These are phyloP conservation scores for Magnusiomyces sp. DNA, from an alignment of 1,139 yeast species.

Conservation along the genomic window DNA sequence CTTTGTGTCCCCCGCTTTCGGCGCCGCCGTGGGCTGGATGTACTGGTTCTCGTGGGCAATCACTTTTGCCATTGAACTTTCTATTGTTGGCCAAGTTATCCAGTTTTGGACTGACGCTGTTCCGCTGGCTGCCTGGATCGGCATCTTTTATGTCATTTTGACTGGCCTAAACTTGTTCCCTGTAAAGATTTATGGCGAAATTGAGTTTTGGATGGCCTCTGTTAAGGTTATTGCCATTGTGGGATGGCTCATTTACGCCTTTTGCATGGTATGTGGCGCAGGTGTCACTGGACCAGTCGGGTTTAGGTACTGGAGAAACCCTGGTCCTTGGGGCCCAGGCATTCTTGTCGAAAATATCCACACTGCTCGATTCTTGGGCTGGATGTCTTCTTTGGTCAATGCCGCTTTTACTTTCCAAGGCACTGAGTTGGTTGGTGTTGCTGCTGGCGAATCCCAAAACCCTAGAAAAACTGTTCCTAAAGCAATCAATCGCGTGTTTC, in stretches of 20 bases:
- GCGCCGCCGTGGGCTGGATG: conserved; percentile 53
- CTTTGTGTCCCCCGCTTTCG: conserved; percentile 54
- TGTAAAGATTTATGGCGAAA: conserved; percentile 53
- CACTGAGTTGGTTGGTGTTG: conserved; percentile 53
- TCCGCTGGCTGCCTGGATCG: conserved; percentile 48
- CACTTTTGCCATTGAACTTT: conserved; percentile 52
- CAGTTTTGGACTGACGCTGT: conserved; percentile 54
- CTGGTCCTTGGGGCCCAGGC: conserved; percentile 35
- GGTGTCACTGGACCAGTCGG: conserved; percentile 39
- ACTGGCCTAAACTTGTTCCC: conserved; percentile 45
- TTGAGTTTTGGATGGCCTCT: conserved; percentile 60
- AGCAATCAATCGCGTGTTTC: conserved; percentile 51
- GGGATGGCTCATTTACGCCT: conserved; percentile 55
- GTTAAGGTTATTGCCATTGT: conserved; percentile 48
- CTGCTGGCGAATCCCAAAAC: conserved; percentile 58
- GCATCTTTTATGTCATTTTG: conserved; percentile 51
- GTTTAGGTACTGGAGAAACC: conserved; percentile 39
- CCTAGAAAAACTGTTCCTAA: conserved; percentile 52
- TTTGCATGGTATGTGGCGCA: conserved; percentile 52
- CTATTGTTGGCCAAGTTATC: conserved; percentile 51
- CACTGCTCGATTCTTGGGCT: conserved; percentile 43
- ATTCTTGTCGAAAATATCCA: conserved; percentile 39
- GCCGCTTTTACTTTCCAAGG: conserved; percentile 67
- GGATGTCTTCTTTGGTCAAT: conserved; percentile 45
- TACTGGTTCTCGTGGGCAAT: conserved; percentile 62